phyloP scores from a whole-genome alignment of 352 stramenopile genomes.

The Hyaloperonospora brassicae region DNA sequence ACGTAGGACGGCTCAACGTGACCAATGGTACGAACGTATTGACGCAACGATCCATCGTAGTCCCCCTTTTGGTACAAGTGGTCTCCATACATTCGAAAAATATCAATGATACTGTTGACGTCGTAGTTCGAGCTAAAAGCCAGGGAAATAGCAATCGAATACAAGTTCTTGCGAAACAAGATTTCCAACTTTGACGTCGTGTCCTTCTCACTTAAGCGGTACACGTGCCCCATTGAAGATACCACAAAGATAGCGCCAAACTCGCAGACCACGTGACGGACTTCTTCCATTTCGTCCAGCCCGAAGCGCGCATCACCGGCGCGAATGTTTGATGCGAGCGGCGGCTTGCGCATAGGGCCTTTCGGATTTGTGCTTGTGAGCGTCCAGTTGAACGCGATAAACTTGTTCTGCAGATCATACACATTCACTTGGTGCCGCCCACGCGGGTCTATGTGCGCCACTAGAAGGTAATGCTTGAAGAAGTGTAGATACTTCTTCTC shows the following conservation, averaged over 20 bases:
- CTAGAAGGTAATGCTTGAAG: slow-evolving; percentile 84
- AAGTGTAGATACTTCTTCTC: slow-evolving; percentile 83
- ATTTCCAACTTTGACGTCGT: slow-evolving; percentile 95
- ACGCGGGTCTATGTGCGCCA: slow-evolving; percentile 74
- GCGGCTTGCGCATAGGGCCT: slow-evolving; percentile 25
- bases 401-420: slow-evolving; percentile 90
- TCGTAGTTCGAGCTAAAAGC: slow-evolving; percentile 93
- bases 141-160: slow-evolving; percentile 95
- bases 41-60: slow-evolving; percentile 91
- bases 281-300: slow-evolving; percentile 81
- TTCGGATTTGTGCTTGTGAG: slow-evolving; percentile 54
- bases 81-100: slow-evolving; percentile 95
- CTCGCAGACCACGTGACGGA: slow-evolving; percentile 78
- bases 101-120: slow-evolving; percentile 93
- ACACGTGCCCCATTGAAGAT: slow-evolving; percentile 81
- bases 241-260: slow-evolving; percentile 85
- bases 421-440: slow-evolving; percentile 83
- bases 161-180: slow-evolving; percentile 95
- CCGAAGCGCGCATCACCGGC: slow-evolving; percentile 64
- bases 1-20: slow-evolving; percentile 97
- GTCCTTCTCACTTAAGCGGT: slow-evolving; percentile 91
- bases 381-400: slow-evolving; percentile 88
- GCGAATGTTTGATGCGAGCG: slow-evolving; percentile 27
- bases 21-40: slow-evolving; percentile 96
- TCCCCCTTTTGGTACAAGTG: slow-evolving; percentile 97